A percentile compares a stretch with the other conserved stretches of the same genome.
Conservation (phyloP, 129 eudicot genomes). For the Tanacetum coccineum region DNA sequence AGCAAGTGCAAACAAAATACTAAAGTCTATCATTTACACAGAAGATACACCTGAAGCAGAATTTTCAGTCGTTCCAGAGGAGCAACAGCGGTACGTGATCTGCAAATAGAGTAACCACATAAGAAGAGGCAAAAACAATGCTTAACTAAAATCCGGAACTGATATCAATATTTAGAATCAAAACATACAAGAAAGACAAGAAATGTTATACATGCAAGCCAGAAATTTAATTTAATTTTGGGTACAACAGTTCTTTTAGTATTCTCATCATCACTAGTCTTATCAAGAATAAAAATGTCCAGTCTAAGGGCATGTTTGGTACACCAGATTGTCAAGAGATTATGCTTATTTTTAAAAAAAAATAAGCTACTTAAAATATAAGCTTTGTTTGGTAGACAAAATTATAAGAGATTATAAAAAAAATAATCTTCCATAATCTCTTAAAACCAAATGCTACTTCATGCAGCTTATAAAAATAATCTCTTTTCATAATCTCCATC, state of each 20-base stretch:
- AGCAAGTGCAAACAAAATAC: constrained; percentile 1
- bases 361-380: too few relatives aligned
- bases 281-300: background rate
- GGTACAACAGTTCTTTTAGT: background rate
- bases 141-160: background rate
- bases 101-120: constrained; percentile 34
- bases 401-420: too few relatives aligned
- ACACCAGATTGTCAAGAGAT: too few relatives aligned
- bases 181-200: background rate
- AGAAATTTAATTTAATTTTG: too few relatives aligned
- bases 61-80: constrained; percentile 93
- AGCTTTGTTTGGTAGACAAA: too few relatives aligned
- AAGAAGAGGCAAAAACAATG: background rate
- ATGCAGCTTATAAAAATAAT: too few relatives aligned
- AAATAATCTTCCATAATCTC: too few relatives aligned
- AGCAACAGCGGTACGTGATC: constrained; percentile 99
- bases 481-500: too few relatives aligned
- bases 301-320: too few relatives aligned
- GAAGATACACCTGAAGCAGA: constrained; percentile 65
- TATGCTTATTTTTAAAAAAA: too few relatives aligned
- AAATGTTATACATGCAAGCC: background rate
- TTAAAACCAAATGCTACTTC: too few relatives aligned
- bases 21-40: background rate
- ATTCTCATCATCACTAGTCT: constrained; percentile 5
- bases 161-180: background rate